phyloP scores from a whole-genome alignment of 1,284 basidiomycete species.

The Marasmius tenuissimus region DNA sequence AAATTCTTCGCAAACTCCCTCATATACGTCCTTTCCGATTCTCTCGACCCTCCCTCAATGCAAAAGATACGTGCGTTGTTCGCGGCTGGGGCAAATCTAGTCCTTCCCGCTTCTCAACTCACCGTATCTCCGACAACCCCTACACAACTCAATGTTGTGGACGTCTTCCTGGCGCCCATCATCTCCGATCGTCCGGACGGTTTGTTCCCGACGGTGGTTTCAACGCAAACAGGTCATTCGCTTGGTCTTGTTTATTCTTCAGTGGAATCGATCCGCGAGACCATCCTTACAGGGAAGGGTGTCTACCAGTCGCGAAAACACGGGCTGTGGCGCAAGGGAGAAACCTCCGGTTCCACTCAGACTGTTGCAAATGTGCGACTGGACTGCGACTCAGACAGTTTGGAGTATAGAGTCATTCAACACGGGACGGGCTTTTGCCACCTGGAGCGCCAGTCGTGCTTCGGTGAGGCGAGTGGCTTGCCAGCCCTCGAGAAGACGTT shows the following conservation, averaged over 20 bases:
- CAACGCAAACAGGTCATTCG: conserved; percentile 71
- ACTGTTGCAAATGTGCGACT: conserved; percentile 80
- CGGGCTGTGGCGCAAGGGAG: conserved; percentile 97
- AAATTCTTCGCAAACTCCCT: conserved; percentile 68
- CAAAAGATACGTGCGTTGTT: conserved; percentile 58
- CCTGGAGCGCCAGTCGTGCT: conserved; percentile 84
- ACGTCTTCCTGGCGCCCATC: conserved; percentile 83
- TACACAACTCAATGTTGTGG: conserved; percentile 73
- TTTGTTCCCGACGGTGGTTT: conserved; percentile 90
- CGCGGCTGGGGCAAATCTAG: conserved; percentile 62
- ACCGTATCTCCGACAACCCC: conserved; percentile 56
- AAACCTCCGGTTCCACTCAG: conserved; percentile 94
- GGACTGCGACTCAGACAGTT: conserved; percentile 93
- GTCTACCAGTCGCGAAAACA: conserved; percentile 97
- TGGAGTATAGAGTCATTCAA: conserved; percentile 93
- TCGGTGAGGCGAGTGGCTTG: conserved; percentile 77
- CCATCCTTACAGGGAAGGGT: conserved; percentile 86
- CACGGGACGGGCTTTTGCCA: conserved; percentile 95
- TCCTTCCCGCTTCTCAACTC: conserved; percentile 75
- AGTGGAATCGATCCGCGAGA: conserved; percentile 80
- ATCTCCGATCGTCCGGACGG: conserved; percentile 90
- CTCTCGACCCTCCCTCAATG: conserved; percentile 44
- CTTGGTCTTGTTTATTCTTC: conserved; percentile 99
- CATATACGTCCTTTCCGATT: conserved; percentile 62
- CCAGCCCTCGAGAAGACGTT: conserved; percentile 85